Evolutionary conservation across 2,329 filamentous ascomycete species (phyloP), one percentile per base, ranked within the genome.

Genomic region (Fusarium sp.): DNA sequence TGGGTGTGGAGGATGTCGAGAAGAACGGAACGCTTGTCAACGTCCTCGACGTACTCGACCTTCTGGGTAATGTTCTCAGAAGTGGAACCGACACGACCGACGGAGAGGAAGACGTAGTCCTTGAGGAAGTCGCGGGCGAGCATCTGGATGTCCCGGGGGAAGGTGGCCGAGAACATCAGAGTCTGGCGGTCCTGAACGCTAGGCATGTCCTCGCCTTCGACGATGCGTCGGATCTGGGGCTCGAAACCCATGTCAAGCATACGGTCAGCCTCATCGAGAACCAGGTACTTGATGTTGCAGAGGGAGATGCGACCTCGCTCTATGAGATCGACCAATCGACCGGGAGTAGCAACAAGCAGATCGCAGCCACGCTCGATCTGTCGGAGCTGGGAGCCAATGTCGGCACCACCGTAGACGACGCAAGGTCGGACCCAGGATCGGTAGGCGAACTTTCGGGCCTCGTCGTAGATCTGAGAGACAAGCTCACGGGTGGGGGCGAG

Each of bases 181-280:
- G 96, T 99, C 87, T 99, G 96, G 81, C 96, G 95, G 79, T 89
- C 87, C 76, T 91, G 87, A 70, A 96, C 94, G 62, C 85, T 84
- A 67, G 96, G 96, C 96, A 99, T 99, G 80, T 99, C 96, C 87
- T 98, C 96, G 70, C 95, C 95, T 86, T 98, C 96, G 54, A 99
- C 96, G 80, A 99, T 98, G 80, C 96, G 94, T 81, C 96, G 95
- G 82, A 99, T 99, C 87, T 99, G 96, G 80, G 96, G 96, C 89
- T 99, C 96, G 89, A 99, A 99, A 96, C 96, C 96, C 96, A 99
- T 99, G 90, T 99, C 96, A 89, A 99, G 90, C 96, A 99, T 99
- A 84, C 96, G 96, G 88, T 99, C 96, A 84, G 96, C 96, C 91
- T 99, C 96, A 80, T 99, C 96, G 64, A 99, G 94, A 79, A 99